phyloP scores from a whole-genome alignment of 202 grass and related monocot species.

The Bolboschoenoplectus hybrid region DNA sequence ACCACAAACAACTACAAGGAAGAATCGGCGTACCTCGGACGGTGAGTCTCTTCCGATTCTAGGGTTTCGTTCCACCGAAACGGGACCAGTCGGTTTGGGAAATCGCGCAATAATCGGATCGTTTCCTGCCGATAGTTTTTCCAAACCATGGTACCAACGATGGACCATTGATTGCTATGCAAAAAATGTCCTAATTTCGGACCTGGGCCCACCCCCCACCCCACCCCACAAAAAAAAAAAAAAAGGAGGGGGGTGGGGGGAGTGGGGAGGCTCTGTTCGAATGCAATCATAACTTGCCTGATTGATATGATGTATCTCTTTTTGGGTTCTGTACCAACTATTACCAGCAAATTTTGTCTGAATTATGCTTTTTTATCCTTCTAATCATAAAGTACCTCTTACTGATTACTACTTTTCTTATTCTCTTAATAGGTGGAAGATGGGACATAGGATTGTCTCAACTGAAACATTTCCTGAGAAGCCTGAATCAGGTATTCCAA shows the following conservation, averaged over 20 bases:
- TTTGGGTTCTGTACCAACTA: background rate
- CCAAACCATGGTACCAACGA: background rate
- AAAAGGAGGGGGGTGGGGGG: too few relatives aligned
- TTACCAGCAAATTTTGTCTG: background rate
- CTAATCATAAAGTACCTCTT: background rate
- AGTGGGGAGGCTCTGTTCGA: background rate
- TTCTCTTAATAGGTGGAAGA: constrained; percentile 19
- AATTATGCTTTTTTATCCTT: background rate
- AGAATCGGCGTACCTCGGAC: background rate
- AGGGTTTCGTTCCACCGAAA: constrained; percentile 3
- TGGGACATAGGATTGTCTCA: constrained; percentile 33
- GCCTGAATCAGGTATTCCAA: constrained; percentile 22
- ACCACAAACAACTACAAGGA: background rate
- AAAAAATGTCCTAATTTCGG: background rate
- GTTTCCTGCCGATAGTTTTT: background rate
- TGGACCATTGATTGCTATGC: background rate
- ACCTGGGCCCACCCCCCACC: background rate
- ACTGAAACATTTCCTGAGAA: constrained; percentile 32
- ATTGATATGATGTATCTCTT: background rate
- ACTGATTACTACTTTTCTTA: background rate
- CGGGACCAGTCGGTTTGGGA: background rate
- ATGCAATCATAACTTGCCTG: background rate
- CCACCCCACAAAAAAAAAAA: too few relatives aligned
- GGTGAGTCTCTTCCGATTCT: background rate
- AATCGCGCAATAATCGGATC: background rate